Evolutionary conservation across 225 moss, liverwort and hornwort species (phyloP), one percentile per base, ranked within the genome.

Genomic region (Physcomitrium patens): DNA sequence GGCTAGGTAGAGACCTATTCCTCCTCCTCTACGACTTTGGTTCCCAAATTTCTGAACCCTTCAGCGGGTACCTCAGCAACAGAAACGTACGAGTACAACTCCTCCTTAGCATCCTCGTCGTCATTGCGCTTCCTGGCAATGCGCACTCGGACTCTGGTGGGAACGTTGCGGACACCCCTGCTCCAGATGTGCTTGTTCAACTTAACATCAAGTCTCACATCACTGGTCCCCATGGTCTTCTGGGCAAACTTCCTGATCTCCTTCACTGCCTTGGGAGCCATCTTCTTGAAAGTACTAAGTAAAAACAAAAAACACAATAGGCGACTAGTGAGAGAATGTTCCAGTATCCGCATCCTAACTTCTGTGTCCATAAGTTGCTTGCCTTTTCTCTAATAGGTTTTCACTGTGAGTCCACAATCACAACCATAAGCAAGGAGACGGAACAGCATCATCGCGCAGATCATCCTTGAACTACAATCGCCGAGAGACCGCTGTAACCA

Each of bases 121-220:
- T 74, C 73, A 10, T 74, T 74, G 13, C 73, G 73, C 63, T 74
- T 74, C 64, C 73, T 65, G 12, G 73, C 63, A 53, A 74, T 74
- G 73, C 73, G 73, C 12, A 74, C 73, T 2, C 63, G 73, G 31
- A 74, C 50, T 18, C 73, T 74, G 14, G 73, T 74, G 54, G 73
- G 73, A 37, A 37, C 31, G 7, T 37, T 37, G 31, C 31, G 31
- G 7, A 37, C 31, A 37, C 31, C 31, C 31, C 73, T 51, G 42
- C 73, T 74, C 73, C 73, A 74, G 42, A 74, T 63, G 22, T 74
- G 73, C 49, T 74, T 74, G 73, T 74, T 74, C 13, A 74, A 63
- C 64, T 74, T 74, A 20, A 63, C 73, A 42, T 74, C 73, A 47
- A 74, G 52, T 53, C 73, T 63, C 63, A 74, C 73, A 24, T 74